phyloP scores from a whole-genome alignment of 371 early-diverging fungal species.

The Zychaea mexicana region DNA sequence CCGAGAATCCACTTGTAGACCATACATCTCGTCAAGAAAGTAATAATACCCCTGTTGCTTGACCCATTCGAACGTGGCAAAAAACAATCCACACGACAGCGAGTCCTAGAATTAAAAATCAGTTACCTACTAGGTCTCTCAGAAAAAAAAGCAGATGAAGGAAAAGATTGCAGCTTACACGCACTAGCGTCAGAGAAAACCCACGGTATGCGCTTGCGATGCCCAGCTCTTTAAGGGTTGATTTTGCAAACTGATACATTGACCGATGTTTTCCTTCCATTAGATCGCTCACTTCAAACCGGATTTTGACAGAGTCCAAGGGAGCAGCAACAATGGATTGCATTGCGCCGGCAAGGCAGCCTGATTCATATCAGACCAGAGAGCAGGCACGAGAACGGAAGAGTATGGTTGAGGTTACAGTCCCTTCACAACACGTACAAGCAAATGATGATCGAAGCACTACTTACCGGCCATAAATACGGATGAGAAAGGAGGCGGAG shows the following conservation, averaged over 20 bases:
- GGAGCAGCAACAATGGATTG: slow-evolving; percentile 78
- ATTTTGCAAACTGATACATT: slow-evolving; percentile 68
- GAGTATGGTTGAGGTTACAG: no score
- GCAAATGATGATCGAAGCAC: not conserved
- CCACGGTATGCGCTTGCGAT: slow-evolving; percentile 72
- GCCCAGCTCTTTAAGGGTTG: slow-evolving; percentile 65
- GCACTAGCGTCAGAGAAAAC: slow-evolving; percentile 63
- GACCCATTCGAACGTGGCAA: slow-evolving; percentile 78
- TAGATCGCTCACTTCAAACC: slow-evolving; percentile 77
- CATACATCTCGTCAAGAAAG: slow-evolving; percentile 61
- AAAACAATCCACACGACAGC: slow-evolving; percentile 73
- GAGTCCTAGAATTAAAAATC: slow-evolving; percentile 53
- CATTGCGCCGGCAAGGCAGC: slow-evolving; percentile 74
- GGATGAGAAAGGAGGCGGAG: slow-evolving; percentile 60
- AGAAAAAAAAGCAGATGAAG: not conserved
- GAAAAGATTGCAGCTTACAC: slow-evolving; percentile 35
- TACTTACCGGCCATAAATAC: slow-evolving; percentile 57
- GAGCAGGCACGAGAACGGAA: slow-evolving; percentile 2
- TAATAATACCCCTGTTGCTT: slow-evolving; percentile 71
- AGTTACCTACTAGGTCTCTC: not conserved
- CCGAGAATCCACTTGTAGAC: slow-evolving; percentile 49
- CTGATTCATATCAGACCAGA: slow-evolving; percentile 16
- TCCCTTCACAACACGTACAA: not conserved
- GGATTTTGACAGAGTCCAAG: slow-evolving; percentile 71
- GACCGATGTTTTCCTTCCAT: slow-evolving; percentile 74